phyloP scores from a whole-genome alignment of 2,329 filamentous ascomycete genomes.

The Penicillium sp. region DNA sequence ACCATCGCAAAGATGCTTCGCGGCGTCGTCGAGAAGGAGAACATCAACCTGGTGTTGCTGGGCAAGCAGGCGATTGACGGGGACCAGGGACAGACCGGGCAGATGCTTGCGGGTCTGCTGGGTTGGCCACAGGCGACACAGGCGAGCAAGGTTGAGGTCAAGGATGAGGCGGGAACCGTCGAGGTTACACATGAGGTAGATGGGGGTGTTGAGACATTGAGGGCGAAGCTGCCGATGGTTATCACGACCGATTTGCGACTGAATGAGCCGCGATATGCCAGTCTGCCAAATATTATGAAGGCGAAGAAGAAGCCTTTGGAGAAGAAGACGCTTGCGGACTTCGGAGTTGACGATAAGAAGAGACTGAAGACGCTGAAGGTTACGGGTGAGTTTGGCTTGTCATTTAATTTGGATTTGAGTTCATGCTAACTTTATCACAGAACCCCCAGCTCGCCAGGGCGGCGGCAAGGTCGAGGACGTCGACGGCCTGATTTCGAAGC shows the following conservation, averaged over 20 bases:
- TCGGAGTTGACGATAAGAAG: constrained; percentile 74
- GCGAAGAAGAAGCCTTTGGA: constrained; percentile 99
- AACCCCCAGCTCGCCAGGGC: constrained; percentile 85
- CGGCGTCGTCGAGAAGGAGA: constrained; percentile 79
- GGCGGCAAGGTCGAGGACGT: constrained; percentile 98
- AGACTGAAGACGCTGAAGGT: constrained; percentile 91
- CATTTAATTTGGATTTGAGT: constrained; percentile 5
- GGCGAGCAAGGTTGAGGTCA: constrained; percentile 80
- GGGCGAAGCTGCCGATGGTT: constrained; percentile 84
- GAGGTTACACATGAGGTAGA: constrained; percentile 91
- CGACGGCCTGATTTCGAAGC: constrained; percentile 86
- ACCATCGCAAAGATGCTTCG: constrained; percentile 89
- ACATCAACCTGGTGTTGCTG: constrained; percentile 87
- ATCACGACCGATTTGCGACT: constrained; percentile 93
- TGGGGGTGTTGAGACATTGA: constrained; percentile 89
- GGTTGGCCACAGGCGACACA: constrained; percentile 95
- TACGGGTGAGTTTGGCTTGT: constrained; percentile 61
- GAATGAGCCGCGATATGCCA: constrained; percentile 95
- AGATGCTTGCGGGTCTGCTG: constrained; percentile 93
- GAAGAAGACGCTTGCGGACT: constrained; percentile 85
- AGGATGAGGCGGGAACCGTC: constrained; percentile 68
- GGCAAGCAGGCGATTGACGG: constrained; percentile 99
- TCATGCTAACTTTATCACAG: constrained; percentile 48
- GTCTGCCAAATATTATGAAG: constrained; percentile 99
- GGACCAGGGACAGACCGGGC: constrained; percentile 92